These are phyloP conservation scores for Ophiostoma pallidulum DNA, from an alignment of 2,329 filamentous ascomycete species.

Conservation along the genomic window DNA sequence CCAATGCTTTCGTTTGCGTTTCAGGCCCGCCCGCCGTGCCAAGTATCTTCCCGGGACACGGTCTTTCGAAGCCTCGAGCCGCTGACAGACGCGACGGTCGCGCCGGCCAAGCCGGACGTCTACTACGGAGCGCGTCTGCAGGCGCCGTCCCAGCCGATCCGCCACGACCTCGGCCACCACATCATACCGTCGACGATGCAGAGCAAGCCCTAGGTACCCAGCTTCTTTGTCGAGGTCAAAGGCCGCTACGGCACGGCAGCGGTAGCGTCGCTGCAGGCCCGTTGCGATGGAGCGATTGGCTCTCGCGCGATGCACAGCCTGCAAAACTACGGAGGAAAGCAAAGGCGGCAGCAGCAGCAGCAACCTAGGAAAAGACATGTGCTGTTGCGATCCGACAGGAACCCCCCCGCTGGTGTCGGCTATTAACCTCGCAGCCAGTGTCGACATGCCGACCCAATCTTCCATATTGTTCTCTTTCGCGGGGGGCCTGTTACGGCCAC, in stretches of 20 bases:
- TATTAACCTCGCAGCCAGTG: too few species aligned
- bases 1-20: too few species aligned
- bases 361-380: too few species aligned
- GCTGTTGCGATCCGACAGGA: too few species aligned
- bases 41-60: conserved; percentile 20
- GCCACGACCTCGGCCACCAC: conserved; percentile 18
- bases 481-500: too few species aligned
- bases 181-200: conserved; percentile 26
- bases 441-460: too few species aligned
- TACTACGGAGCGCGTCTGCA: conserved; percentile 23
- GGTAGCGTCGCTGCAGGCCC: conserved; percentile 27
- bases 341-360: too few species aligned
- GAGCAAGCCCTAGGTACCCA: conserved; percentile 26
- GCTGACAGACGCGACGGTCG: conserved; percentile 25
- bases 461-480: too few species aligned
- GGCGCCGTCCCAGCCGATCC: conserved; percentile 20
- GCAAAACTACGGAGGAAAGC: conserved; percentile 25
- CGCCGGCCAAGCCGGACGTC: conserved; percentile 23
- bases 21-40: conserved; percentile 18
- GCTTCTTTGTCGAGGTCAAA: conserved; percentile 34
- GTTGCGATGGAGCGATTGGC: conserved; percentile 29
- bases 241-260: conserved; percentile 23
- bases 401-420: too few species aligned
- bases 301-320: conserved; percentile 29
- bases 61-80: conserved; percentile 27